Base-by-base conservation (phyloP, 2,329 filamentous ascomycete genomes). In the Cytospora mali region DNA sequence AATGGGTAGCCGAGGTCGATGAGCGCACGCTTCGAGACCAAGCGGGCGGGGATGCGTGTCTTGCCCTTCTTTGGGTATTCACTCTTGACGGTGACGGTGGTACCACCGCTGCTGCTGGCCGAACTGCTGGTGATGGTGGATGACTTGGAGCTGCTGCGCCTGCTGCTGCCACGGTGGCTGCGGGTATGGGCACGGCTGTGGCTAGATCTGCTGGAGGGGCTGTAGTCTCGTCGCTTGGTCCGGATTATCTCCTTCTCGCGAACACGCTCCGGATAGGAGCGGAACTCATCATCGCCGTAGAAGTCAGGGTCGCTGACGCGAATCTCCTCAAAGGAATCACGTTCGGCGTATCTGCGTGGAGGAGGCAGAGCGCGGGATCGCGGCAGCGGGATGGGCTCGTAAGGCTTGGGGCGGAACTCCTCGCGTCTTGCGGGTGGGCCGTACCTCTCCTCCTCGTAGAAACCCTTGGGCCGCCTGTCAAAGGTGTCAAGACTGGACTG, bases 401-500 rank as follows among this genome's bases (percentile, higher is more conserved):
- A 81, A 14, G 75, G 77, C 23, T 77, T 80, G 42, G 77, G 77
- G 55, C 76, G 79, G 66, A 77, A 74, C 63, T 80, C 82, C 60
- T 79, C 77, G 5, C 79, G 74, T 59, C 80, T 75, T 13, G 79
- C 80, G 1, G 86, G 85, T n/a, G 84, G 80, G n/a, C 83, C 81
- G 68, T 88, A 87, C 65, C 90, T 86, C 23, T 82, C 75, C 60
- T 72, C 77, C 42, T 88, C 81, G 59, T 80, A 80, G 68, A 81
- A 79, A 55, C 74, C 72, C 10, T 76, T 76, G 1, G 91, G 89
- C 29, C 87, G 87, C 55, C 93, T 88, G 75, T 97, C 93, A 72
- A 92, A 97, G 0, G 91, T 96, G 74, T 97, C 93, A 46, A 97
- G 81, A 58, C 92, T 96, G 16, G 92, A 96, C 74, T 96, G 93